A percentile compares a stretch with the other conserved stretches of the same genome.
Evolutionary conservation across 1,139 yeast genomes (phyloP).

Genomic region (Candida sp.): DNA sequence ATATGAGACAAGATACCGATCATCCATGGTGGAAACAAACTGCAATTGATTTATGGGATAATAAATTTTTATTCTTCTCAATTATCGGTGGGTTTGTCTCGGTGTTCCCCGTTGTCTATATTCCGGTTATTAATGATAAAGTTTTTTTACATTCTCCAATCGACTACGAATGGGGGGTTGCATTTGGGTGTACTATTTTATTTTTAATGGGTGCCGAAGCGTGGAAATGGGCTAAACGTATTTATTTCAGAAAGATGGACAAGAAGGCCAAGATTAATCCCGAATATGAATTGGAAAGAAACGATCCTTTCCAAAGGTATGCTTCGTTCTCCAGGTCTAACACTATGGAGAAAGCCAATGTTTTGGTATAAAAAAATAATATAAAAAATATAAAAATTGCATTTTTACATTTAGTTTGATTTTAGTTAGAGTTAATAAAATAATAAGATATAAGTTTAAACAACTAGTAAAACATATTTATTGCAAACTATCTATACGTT

Average conservation of each 20-base stretch:
- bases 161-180: constrained; percentile 82
- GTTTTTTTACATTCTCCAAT: constrained; percentile 78
- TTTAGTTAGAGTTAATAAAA: no score
- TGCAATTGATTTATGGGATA: constrained; percentile 66
- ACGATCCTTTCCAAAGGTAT: constrained; percentile 62
- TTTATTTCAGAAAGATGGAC: constrained; percentile 37
- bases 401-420: background rate
- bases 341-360: constrained; percentile 42
- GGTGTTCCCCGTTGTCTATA: constrained; percentile 81
- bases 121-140: constrained; percentile 78
- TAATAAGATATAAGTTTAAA: no score
- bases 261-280: constrained; percentile 45
- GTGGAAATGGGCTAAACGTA: constrained; percentile 67
- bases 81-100: constrained; percentile 67
- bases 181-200: constrained; percentile 59
- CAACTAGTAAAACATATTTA: no score
- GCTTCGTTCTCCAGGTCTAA: constrained; percentile 52
- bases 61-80: constrained; percentile 84
- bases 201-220: constrained; percentile 62
- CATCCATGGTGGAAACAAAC: constrained; percentile 55
- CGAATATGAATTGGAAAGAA: constrained; percentile 61
- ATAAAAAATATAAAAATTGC: background rate
- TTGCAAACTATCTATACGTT: no score
- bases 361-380: background rate
- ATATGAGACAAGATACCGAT: constrained; percentile 68